Base-by-base conservation (phyloP, 2,329 filamentous ascomycete genomes). In the Meredithiella fracta region DNA sequence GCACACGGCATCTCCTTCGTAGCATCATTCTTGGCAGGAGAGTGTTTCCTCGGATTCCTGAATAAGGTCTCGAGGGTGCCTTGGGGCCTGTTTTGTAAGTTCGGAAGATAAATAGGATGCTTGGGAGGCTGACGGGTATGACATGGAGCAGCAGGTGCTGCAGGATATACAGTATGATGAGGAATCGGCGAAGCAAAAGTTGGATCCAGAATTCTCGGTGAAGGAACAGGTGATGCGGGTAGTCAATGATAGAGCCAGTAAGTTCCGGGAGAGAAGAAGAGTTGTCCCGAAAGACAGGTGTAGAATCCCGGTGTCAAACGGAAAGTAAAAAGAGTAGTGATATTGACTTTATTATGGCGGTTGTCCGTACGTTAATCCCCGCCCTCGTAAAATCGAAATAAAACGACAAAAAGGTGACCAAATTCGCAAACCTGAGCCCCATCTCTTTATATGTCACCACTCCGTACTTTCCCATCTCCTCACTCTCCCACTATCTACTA, bases 121-220 rank as follows among this genome's bases (percentile, higher is more conserved):
- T 9, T 23, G 22, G 20, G 47, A 47, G 15, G 23, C 25, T 29
- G n/a, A 22, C n/a, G 20, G 20, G 40, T 37, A 53, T 51, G 20
- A 47, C 50, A 53, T 51, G 20, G 52, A 54, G 25, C 59, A 60
- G 47, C 59, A 60, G 9, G 50, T 55, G 11, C 59, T 58, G 42
- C 59, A 60, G 9, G 34, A 42, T 2, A 55, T 20, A 50, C 59
- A 60, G n/a, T 56, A 59, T 25, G 50, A 47, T 20, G 22, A 26
- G 26, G 38, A 52, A 29, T 58, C 55, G 3, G 51, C 14, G 50
- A 60, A 60, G 40, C 59, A 60, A 34, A 57, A 59, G 47, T 60
- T 60, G 26, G 29, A 53, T 11, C 55, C 56, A 34, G 51, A 37
- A 14, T 37, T 50, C 3, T 23, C 29, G 7, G 26, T 20, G 23